Conservation (phyloP, 78 protist species). For the Polysphondylium violaceum region DNA sequence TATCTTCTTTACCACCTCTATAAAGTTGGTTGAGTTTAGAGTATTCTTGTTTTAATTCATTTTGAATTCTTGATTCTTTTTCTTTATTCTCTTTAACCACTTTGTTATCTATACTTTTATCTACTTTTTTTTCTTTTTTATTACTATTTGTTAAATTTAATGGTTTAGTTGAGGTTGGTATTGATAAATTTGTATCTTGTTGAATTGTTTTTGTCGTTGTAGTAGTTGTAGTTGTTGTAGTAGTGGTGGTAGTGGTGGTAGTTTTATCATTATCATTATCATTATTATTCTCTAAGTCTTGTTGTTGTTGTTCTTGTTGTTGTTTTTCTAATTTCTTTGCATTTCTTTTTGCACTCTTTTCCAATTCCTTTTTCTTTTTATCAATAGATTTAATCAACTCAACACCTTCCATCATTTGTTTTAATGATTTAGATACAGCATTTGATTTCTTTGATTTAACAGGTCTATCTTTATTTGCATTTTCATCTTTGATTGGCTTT, state of each 20-base stretch:
- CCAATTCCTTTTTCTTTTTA: constrained; percentile 16
- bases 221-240: not conserved
- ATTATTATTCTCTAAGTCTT: not conserved
- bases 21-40: not conserved
- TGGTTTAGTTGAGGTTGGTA: not conserved
- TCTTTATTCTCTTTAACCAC: constrained; percentile 17
- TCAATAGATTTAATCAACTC: constrained; percentile 49
- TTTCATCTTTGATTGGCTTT: constrained; percentile 9
- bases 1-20: constrained; percentile 1
- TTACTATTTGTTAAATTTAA: not conserved
- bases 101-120: constrained; percentile 6
- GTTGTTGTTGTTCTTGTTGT: constrained; percentile 4
- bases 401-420: constrained; percentile 23
- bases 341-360: not conserved
- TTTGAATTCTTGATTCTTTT: not conserved
- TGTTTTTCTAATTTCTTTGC: no score
- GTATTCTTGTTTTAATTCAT: not conserved
- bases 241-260: not conserved
- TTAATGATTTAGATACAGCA: constrained; percentile 16
- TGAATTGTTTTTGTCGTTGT: not conserved
- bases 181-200: not conserved
- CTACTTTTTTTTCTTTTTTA: not conserved
- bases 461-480: constrained; percentile 32
- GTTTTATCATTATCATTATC: not conserved
- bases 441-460: constrained; percentile 20